A percentile compares a stretch with the other conserved stretches of the same genome.
These are phyloP conservation scores for Pichia sp. DNA, from an alignment of 1,139 yeast genomes.

Conservation along the genomic window DNA sequence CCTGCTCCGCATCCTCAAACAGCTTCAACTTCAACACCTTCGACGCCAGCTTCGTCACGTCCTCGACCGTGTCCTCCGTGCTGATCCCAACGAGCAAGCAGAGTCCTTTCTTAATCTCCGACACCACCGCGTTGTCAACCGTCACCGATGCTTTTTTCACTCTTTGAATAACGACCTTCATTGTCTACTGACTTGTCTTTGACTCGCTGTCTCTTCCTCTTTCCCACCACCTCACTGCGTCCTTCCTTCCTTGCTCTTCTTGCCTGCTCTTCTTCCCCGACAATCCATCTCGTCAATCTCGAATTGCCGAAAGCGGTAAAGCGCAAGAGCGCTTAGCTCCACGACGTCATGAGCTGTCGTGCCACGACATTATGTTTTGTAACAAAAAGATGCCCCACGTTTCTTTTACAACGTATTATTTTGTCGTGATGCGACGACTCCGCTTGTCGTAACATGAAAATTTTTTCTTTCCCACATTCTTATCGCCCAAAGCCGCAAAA, in stretches of 20 bases:
- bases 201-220: no score
- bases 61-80: conserved; percentile 68
- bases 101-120: conserved; percentile 70
- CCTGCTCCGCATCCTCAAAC: conserved; percentile 57
- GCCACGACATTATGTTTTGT: not conserved
- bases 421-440: not conserved
- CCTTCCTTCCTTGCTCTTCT: not conserved
- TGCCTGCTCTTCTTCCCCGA: no score
- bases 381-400: not conserved
- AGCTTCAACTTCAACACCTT: conserved; percentile 62
- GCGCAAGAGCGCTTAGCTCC: not conserved
- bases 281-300: no score
- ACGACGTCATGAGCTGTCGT: not conserved
- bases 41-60: conserved; percentile 61
- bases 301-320: conserved; percentile 1
- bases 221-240: no score
- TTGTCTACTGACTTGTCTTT: conserved; percentile 26
- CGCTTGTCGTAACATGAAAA: not conserved
- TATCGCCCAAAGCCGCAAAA: conserved; percentile 2
- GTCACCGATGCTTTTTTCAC: conserved; percentile 85
- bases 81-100: conserved; percentile 82
- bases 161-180: conserved; percentile 87
- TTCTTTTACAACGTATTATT: not conserved
- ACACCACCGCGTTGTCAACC: conserved; percentile 65
- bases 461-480: conserved; percentile 1